A percentile compares a stretch with the other conserved stretches of the same genome.
Conservation (phyloP, 768 basidiomycete genomes). For the Fistulinella prunicolor region DNA sequence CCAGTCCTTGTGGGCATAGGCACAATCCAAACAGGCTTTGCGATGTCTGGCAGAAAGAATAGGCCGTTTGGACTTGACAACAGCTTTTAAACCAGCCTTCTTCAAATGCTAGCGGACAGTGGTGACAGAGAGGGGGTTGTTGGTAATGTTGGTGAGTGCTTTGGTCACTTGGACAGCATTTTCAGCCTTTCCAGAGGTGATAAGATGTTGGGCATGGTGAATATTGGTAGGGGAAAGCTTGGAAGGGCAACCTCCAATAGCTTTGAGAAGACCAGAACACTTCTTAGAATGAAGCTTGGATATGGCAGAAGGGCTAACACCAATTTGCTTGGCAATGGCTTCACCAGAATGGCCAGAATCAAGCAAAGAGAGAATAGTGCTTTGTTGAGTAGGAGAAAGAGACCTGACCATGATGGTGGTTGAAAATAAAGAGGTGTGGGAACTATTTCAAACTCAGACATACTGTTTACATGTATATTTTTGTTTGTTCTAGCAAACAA, state of each 20-base stretch:
- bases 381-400: not conserved
- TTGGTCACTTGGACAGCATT: not conserved
- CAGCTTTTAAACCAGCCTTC: not conserved
- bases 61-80: slow-evolving; percentile 1
- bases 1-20: not conserved
- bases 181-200: not conserved
- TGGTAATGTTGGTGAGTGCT: not conserved
- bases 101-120: not conserved
- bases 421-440: not conserved
- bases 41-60: not conserved
- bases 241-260: not conserved
- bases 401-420: not conserved
- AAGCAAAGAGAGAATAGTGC: not conserved
- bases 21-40: not conserved
- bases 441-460: not conserved
- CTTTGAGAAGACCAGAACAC: not conserved
- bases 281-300: not conserved
- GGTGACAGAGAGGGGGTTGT: not conserved
- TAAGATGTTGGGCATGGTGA: not conserved
- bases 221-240: not conserved
- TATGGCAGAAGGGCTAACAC: not conserved
- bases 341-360: not conserved
- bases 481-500: not conserved
- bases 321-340: not conserved
- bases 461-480: not conserved